Conservation (phyloP, 257 asterid species). For the Sherardia arvensis region DNA sequence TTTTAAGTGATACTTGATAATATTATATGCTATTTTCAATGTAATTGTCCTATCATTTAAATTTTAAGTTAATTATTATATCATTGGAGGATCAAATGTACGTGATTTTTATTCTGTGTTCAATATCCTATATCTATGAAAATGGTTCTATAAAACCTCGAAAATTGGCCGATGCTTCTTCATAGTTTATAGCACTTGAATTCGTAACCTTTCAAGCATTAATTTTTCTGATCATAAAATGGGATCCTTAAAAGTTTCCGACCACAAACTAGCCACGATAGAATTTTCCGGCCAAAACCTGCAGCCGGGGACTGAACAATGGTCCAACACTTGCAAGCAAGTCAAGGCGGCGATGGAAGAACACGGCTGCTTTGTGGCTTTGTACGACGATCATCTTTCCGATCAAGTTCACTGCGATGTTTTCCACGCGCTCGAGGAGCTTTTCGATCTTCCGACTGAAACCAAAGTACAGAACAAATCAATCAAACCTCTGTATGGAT, state of each 20-base stretch:
- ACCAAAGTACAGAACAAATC: conserved; percentile 60
- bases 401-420: conserved; percentile 25
- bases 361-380: conserved; percentile 61
- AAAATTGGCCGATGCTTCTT: background rate
- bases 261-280: conserved; percentile 21
- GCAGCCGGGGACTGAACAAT: conserved; percentile 36
- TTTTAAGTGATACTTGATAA: too few relatives aligned
- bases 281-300: conserved; percentile 6
- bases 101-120: too few relatives aligned
- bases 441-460: conserved; percentile 56
- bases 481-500: conserved; percentile 56
- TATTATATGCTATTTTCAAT: too few relatives aligned
- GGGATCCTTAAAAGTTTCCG: background rate
- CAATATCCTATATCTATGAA: background rate
- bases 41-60: too few relatives aligned
- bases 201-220: background rate
- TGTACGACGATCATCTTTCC: conserved; percentile 35
- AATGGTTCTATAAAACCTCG: background rate
- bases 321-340: conserved; percentile 32
- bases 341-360: conserved; percentile 47
- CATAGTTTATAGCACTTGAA: background rate
- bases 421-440: conserved; percentile 27
- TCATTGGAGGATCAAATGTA: too few relatives aligned
- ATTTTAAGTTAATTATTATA: too few relatives aligned
- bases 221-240: background rate